phyloP scores from a whole-genome alignment of 1,284 basidiomycete genomes.

The Ganoderma boninense region DNA sequence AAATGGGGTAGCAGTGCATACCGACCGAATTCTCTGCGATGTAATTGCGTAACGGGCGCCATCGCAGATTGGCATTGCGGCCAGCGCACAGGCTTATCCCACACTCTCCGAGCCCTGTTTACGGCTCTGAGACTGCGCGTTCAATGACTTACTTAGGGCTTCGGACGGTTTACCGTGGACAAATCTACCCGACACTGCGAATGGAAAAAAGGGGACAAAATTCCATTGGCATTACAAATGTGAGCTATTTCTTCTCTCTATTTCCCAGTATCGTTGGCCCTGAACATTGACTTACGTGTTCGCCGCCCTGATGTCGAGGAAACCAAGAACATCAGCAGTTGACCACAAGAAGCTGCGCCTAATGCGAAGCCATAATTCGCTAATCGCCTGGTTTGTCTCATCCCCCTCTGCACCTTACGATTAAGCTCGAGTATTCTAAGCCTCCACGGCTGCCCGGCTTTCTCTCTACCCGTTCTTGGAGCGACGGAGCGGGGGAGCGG shows the following conservation, averaged over 20 bases:
- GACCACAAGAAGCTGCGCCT: not conserved
- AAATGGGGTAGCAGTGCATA: not conserved
- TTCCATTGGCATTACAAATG: not conserved
- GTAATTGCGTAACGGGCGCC: not conserved
- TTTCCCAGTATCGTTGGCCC: not conserved
- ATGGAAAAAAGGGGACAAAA: not conserved
- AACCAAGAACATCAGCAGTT: not conserved
- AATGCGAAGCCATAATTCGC: not conserved
- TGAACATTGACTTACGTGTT: not conserved
- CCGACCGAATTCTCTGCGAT: not conserved
- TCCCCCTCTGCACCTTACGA: not conserved
- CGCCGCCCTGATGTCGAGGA: not conserved
- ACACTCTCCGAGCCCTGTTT: not conserved
- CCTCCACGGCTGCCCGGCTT: not conserved
- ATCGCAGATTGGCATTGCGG: not conserved
- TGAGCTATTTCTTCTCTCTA: not conserved
- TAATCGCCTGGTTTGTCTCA: not conserved
- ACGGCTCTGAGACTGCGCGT: not conserved
- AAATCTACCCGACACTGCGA: not conserved
- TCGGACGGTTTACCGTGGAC: not conserved
- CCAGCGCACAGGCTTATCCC: not conserved
- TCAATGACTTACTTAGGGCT: not conserved
- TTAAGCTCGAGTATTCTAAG: not conserved
- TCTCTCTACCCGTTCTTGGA: not conserved
- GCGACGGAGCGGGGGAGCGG: not conserved